Conservation (phyloP, 2,329 filamentous ascomycete genomes). For the Talaromyces sp. region DNA sequence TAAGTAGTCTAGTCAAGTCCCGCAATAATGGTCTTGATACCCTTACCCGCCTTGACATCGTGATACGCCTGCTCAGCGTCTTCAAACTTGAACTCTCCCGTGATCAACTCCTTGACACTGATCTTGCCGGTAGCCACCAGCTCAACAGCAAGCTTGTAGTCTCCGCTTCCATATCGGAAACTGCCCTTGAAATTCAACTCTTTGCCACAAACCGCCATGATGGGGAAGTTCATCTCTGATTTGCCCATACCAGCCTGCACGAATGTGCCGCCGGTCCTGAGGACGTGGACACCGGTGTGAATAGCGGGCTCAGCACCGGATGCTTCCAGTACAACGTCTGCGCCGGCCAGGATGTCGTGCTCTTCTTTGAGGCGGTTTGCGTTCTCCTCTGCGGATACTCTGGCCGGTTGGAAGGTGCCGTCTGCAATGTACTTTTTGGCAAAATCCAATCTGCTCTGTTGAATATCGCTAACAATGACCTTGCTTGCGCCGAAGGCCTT, state of each 20-base stretch:
- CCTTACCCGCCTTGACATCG: conserved; percentile 78
- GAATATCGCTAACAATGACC: conserved; percentile 84
- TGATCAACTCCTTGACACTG: conserved; percentile 73
- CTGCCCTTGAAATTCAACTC: conserved; percentile 83
- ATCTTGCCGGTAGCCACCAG: conserved; percentile 71
- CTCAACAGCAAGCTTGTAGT: conserved; percentile 80
- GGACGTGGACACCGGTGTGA: conserved; percentile 68
- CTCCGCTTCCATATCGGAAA: conserved; percentile 84
- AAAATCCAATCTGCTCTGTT: conserved; percentile 73
- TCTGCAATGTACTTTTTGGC: conserved; percentile 64
- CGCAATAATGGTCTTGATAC: conserved; percentile 48
- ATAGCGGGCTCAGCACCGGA: conserved; percentile 75
- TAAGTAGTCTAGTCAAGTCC: conserved; percentile 28
- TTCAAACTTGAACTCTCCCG: conserved; percentile 70
- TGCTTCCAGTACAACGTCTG: conserved; percentile 77
- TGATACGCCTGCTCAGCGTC: conserved; percentile 83
- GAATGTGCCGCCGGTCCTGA: conserved; percentile 70
- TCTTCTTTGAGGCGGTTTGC: conserved; percentile 64
- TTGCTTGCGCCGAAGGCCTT: conserved; percentile 79
- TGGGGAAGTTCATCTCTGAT: conserved; percentile 82
- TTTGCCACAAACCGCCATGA: conserved; percentile 84
- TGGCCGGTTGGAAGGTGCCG: conserved; percentile 57
- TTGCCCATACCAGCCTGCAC: conserved; percentile 91
- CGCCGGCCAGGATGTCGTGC: conserved; percentile 62
- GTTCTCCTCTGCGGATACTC: conserved; percentile 66